Evolutionary conservation across 768 basidiomycete species (phyloP), one percentile per base, ranked within the genome.

Genomic region (Hemileccinum rubropunctum): DNA sequence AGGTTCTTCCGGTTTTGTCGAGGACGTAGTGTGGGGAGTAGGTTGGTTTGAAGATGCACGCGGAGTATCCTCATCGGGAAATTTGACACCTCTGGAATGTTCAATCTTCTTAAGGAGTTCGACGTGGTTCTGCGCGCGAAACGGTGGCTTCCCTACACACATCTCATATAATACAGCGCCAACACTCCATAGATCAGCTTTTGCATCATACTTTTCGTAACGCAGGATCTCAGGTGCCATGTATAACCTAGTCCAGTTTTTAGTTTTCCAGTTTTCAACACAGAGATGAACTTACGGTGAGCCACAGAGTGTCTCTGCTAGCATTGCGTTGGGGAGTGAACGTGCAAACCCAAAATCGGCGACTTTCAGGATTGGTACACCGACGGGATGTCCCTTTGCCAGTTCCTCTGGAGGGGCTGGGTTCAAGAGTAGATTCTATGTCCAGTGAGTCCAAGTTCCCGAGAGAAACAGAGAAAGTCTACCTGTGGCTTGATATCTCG

Each of bases 161-260:
- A 97, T 98, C 69, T 99, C 97, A 71, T 85, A 99, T 2, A 98
- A 73, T 20, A 99, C 95, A 0, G 97, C 92, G 6, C 97, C 97
- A 41, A 98, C 94, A 27, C 92, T 95, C 97, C 97, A 99, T 2
- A 99, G 77, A 65, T 99, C 97, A 11, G 91, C 97, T 66, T 93
- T 95, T 17, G 95, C 95, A 66, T 97, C 94, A 69, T 99, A 98
- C 65, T 95, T 95, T 71, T 98, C 88, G 66, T 97, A 97, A 14
- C 91, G 83, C 11, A 99, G 73, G 60, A 99, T 98, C 70, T 99
- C 97, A 0, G 97, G 97, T 0, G 97, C 97, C 97, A 98, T 99
- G 72, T 99, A 99, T 27, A 99, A 71, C 42, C 92, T 94, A 48
- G 6, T 27, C 7, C 17, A 20, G 18, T 34, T 20, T 2, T 54